These are phyloP conservation scores for Thalassiosira ordinaria DNA, from an alignment of 352 stramenopile species.

Conservation along the genomic window DNA sequence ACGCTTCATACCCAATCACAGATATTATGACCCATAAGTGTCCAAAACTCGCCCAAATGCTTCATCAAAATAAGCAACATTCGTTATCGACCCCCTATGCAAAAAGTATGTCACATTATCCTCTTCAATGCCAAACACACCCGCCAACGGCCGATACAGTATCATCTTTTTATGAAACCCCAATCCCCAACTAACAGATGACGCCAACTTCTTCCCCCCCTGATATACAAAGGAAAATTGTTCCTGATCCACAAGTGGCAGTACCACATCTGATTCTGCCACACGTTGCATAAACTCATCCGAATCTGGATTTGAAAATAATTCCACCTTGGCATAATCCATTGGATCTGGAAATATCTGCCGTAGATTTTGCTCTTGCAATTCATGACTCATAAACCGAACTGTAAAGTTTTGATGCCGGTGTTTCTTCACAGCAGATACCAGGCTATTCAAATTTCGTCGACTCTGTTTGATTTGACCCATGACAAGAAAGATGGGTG, in stretches of 20 bases:
- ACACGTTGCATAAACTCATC: slow-evolving; percentile 24
- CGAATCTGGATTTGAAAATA: slow-evolving; percentile 3
- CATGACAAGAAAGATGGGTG: slow-evolving; percentile 12
- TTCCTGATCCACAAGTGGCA: slow-evolving; percentile 24
- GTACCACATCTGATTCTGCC: slow-evolving; percentile 5
- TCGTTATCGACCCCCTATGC: background rate
- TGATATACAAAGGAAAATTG: slow-evolving; percentile 21
- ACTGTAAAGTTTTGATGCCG: slow-evolving; percentile 12
- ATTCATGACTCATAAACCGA: no score
- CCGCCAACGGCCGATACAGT: background rate
- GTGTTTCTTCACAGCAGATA: background rate
- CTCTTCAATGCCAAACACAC: background rate
- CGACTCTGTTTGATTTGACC: slow-evolving; percentile 4
- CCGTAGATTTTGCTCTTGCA: no score
- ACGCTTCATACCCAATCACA: no score
- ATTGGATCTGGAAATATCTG: no score
- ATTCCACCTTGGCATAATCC: background rate
- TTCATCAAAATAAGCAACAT: background rate
- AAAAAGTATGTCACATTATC: slow-evolving; percentile 5
- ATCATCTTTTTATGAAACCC: slow-evolving; percentile 6
- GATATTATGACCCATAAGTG: no score
- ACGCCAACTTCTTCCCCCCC: background rate
- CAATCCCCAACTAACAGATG: slow-evolving; percentile 8
- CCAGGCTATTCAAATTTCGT: slow-evolving; percentile 6
- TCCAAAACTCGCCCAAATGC: slow-evolving; percentile 1